phyloP scores from a whole-genome alignment of 257 asterid species.

The Solanum etuberosum region DNA sequence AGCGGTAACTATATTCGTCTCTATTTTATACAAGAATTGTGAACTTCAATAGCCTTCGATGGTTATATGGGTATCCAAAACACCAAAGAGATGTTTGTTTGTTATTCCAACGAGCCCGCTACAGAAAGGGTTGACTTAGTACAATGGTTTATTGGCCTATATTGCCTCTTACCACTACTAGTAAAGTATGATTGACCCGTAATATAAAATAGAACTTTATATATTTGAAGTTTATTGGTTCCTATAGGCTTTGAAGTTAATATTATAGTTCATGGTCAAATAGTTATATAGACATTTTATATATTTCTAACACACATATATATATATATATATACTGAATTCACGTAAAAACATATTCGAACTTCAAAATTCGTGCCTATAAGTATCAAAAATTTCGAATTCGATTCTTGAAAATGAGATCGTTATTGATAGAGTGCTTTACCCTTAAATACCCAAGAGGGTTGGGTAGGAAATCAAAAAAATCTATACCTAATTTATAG shows the following conservation, averaged over 20 bases:
- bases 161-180: neutral
- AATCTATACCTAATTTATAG: neutral
- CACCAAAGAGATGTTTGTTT: neutral
- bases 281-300: neutral
- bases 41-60: neutral
- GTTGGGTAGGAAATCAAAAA: neutral
- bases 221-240: neutral
- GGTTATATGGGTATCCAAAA: neutral
- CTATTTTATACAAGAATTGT: neutral
- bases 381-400: neutral
- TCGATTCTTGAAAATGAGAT: neutral
- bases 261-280: neutral
- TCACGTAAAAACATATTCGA: neutral
- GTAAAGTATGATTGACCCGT: neutral
- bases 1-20: slow-evolving; percentile 31
- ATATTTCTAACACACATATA: no score
- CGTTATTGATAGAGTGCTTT: neutral
- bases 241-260: neutral
- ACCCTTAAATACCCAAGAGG: neutral
- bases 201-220: neutral
- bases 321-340: neutral
- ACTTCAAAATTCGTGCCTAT: neutral
- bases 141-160: neutral
- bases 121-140: neutral
- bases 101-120: neutral